These are phyloP conservation scores for Thielaviopsis ethacetica DNA, from an alignment of 2,329 filamentous ascomycete genomes.

Conservation along the genomic window DNA sequence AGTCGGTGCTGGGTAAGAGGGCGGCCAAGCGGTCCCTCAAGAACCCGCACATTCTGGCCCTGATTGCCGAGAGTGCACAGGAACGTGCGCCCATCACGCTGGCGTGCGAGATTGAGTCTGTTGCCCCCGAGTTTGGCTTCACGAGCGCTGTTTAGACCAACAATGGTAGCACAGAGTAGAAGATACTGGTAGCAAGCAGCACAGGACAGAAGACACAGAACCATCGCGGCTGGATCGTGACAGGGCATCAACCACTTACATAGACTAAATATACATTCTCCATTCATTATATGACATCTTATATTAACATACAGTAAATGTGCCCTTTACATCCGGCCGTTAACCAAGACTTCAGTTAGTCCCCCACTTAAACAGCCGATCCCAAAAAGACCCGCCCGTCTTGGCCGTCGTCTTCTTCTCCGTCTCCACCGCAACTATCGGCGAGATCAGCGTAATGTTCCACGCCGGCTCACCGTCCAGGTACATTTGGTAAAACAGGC, in stretches of 20 bases:
- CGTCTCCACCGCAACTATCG: background rate
- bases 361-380: constrained; percentile 2
- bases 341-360: background rate
- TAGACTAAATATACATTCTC: background rate
- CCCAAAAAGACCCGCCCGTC: constrained; percentile 9
- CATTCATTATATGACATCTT: background rate
- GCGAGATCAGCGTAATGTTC: constrained; percentile 35
- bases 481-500: constrained; percentile 66
- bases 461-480: constrained; percentile 68
- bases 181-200: too few species aligned
- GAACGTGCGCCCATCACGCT: background rate
- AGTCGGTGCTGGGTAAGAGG: background rate
- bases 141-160: background rate
- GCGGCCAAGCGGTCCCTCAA: background rate
- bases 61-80: background rate
- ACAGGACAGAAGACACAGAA: background rate
- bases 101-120: background rate
- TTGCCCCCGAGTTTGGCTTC: background rate
- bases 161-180: background rate
- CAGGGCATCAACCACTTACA: background rate
- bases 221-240: background rate
- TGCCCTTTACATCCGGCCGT: background rate
- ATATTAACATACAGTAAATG: background rate
- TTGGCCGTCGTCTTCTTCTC: constrained; percentile 5
- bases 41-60: background rate